phyloP scores from a whole-genome alignment of 1,284 basidiomycete species.

The Trichosporon sp. region DNA sequence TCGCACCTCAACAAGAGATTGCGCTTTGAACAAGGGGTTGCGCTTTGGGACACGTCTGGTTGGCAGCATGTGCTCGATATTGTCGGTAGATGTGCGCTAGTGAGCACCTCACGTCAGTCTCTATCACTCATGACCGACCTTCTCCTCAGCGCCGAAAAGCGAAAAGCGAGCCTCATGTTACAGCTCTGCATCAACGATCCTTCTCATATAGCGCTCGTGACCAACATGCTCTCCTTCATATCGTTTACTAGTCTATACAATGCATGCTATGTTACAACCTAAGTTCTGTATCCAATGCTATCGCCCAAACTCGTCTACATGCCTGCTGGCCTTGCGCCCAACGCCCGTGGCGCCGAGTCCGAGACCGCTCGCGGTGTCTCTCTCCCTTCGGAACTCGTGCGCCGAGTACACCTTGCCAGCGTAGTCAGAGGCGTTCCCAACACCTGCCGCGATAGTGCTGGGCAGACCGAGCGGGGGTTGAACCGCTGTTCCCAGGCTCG shows the following conservation, averaged over 20 bases:
- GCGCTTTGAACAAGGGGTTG: too few relatives aligned
- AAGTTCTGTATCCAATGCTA: neutral
- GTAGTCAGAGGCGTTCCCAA: slow-evolving; percentile 15
- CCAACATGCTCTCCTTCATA: neutral
- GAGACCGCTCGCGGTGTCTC: slow-evolving; percentile 16
- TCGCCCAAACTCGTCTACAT: slow-evolving; percentile 19
- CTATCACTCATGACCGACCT: too few relatives aligned
- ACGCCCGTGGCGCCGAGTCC: slow-evolving; percentile 14
- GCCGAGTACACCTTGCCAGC: slow-evolving; percentile 24
- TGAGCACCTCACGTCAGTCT: too few relatives aligned
- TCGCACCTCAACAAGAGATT: too few relatives aligned
- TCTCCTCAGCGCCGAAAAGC: neutral
- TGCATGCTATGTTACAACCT: neutral
- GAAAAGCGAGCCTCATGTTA: neutral
- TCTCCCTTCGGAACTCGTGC: slow-evolving; percentile 21
- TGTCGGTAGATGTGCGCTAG: too few relatives aligned
- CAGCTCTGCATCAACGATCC: neutral
- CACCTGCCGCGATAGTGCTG: neutral
- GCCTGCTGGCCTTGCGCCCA: slow-evolving; percentile 19
- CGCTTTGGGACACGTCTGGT: too few relatives aligned
- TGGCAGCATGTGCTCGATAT: too few relatives aligned
- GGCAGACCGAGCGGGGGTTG: slow-evolving; percentile 17
- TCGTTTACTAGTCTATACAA: neutral
- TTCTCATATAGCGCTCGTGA: neutral
- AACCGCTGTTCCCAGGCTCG: slow-evolving; percentile 6